Base-by-base conservation (phyloP, 2,329 filamentous ascomycete species). In the Cladosporium halotolerans region DNA sequence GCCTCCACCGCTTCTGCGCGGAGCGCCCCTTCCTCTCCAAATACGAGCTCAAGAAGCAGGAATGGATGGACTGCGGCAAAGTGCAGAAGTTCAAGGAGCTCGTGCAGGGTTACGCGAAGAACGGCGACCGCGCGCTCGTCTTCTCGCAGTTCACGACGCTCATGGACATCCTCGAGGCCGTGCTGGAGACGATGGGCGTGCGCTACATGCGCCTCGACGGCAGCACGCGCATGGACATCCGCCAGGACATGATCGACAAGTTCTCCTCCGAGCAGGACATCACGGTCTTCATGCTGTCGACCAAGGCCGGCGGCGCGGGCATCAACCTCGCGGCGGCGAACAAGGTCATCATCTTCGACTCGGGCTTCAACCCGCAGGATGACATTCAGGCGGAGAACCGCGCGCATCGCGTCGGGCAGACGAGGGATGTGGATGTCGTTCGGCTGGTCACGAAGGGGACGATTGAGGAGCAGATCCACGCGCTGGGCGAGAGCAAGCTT, bases 331-430 rank as follows among this genome's bases (percentile, higher is more conserved):
- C 92, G 7, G 88, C 87, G 34, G 93, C 93, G 4, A 97, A 97
- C 75, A 97, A 96, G 72, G 92, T 99, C 62, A 83, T 99, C 70
- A 93, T 99, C 64, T 96, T 97, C 68, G 93, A 99, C 70, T 87
- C 88, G 58, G 89, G 85, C n/a, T 96, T 96, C 73, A 99, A 99
- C 63, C 93, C 93, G 0, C 93, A 99, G 67, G 92, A 97, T 62
- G 93, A 99, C 66, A 84, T 96, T n/a, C 93, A 99, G 69, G 93
- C 93, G 0, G 93, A 97, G 75, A 97, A 99, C 69, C 85, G 93
- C 14, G 93, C 93, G 0, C 93, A 99, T 72, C 86, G 93, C 11
- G 88, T 99, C 8, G 93, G 93, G 0, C 93, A 99, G 74, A 91
- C 82, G 31, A 79, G 88, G 13, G 86, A 92, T 34, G 93, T 99